A percentile compares a stretch with the other conserved stretches of the same genome.
These are phyloP conservation scores for Agaricus sinodeliciosus DNA, from an alignment of 768 basidiomycete genomes.

Conservation along the genomic window DNA sequence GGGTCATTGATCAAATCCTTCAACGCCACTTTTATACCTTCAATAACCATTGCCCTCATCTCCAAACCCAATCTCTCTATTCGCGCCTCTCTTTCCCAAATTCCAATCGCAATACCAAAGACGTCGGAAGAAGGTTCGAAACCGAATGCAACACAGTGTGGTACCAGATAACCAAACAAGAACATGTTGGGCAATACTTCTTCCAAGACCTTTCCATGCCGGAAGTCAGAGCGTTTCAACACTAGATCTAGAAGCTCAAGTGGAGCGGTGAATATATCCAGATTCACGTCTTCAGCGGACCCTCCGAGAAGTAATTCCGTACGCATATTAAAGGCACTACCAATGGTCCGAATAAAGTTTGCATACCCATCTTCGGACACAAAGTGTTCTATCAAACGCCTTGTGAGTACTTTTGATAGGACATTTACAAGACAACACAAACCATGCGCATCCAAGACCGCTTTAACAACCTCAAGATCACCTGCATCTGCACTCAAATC, in stretches of 20 bases:
- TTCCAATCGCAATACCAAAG: slow-evolving; percentile 21
- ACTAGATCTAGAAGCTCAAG: slow-evolving; percentile 6
- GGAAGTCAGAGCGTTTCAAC: slow-evolving; percentile 6
- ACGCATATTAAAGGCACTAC: slow-evolving; percentile 3
- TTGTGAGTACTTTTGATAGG: neutral
- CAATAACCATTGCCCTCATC: slow-evolving; percentile 14
- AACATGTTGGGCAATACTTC: slow-evolving; percentile 38
- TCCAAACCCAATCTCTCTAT: slow-evolving; percentile 1
- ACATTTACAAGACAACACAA: slow-evolving; percentile 9
- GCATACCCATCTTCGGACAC: slow-evolving; percentile 6
- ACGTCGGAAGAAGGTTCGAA: slow-evolving; percentile 11
- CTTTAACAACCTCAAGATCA: slow-evolving; percentile 26
- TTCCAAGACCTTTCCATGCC: slow-evolving; percentile 10
- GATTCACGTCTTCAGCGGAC: neutral
- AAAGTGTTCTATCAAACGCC: slow-evolving; percentile 5
- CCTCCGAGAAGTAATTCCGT: slow-evolving; percentile 4
- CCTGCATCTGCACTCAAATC: slow-evolving; percentile 15
- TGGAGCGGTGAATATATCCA: neutral
- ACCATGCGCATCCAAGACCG: slow-evolving; percentile 38
- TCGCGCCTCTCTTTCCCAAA: slow-evolving; percentile 31
- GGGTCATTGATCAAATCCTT: slow-evolving; percentile 35
- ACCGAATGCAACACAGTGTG: slow-evolving; percentile 23
- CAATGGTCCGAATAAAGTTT: slow-evolving; percentile 8
- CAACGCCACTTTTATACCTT: slow-evolving; percentile 35
- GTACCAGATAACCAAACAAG: slow-evolving; percentile 41